Base-by-base conservation (phyloP, 768 basidiomycete genomes). In the Suillus americanus region DNA sequence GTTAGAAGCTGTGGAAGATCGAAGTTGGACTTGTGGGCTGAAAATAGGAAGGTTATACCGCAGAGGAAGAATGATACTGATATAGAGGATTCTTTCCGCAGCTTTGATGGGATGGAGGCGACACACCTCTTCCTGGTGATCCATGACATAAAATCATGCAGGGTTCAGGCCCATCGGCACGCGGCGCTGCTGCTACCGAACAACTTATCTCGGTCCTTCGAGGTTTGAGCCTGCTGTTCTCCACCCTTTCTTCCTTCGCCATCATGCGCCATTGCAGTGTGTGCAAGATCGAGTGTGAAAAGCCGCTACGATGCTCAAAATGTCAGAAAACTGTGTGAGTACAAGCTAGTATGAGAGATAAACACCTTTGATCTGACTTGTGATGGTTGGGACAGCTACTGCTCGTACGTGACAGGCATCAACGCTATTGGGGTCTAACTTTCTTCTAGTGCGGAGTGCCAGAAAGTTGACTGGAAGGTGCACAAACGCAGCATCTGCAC, bases 401-500 rank as follows among this genome's bases (percentile, higher is more conserved):
- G 51, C 51, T 53, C 51, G 51, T 53, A 33, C 51, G 30, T 53
- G 28, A 20, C 28, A 53, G 18, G 30, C 51, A 53, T 33, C 30
- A 33, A 23, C 25, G 14, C 25, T 28, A 51, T 30, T 18, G 5
- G 18, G 1, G 51, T 20, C 18, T 33, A 33, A 53, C 18, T 33
- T 13, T 53, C 56, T 23, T 40, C 50, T 43, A 69, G 69, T 5
- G 55, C 41, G 1, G 68, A 59, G 8, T 71, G 70, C 38, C 66
- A 69, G 57, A 70, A 65, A 59, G 53, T n/a, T 12, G 70, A 71
- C 38, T 71, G 70, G 70, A 71, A 71, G 41, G 65, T 57, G 30
- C 70, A 71, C 41, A 71, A 71, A 51, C 65, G 68, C 60, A 69
- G 68, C 30, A 66, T 68, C 57, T 71, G 70, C 66, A 50, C 37